Evolutionary conservation across 2,329 filamentous ascomycete genomes (phyloP).

Genomic region (Epichloe coenophiala): DNA sequence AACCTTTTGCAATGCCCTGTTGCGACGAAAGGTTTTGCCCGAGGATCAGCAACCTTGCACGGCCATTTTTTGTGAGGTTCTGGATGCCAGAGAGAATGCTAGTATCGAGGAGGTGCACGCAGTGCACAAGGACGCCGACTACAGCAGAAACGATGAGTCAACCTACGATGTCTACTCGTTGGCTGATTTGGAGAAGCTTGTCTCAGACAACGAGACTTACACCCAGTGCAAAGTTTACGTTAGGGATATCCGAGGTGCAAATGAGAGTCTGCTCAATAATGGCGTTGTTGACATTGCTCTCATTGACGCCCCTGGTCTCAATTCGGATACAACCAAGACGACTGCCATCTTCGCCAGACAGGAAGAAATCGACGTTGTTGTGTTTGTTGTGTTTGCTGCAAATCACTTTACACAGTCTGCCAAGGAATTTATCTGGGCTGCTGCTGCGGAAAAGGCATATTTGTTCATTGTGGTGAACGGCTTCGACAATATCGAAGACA

Average conservation of each 20-base stretch:
- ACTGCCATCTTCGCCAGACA: constrained; percentile 94
- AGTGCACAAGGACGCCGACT: constrained; percentile 65
- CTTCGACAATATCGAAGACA: constrained; percentile 86
- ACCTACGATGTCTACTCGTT: constrained; percentile 83
- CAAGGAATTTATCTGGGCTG: constrained; percentile 95
- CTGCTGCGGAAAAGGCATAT: constrained; percentile 92
- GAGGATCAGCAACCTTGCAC: constrained; percentile 98
- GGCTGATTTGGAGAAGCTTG: constrained; percentile 71
- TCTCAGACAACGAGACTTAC: constrained; percentile 77
- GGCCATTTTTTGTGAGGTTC: constrained; percentile 93
- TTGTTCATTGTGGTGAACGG: constrained; percentile 99
- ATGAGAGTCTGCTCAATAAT: constrained; percentile 91
- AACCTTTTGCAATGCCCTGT: constrained; percentile 94
- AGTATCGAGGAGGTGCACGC: constrained; percentile 92
- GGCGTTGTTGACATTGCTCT: constrained; percentile 95
- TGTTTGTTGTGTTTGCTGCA: constrained; percentile 93
- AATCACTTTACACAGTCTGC: constrained; percentile 97
- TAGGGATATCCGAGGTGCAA: constrained; percentile 74
- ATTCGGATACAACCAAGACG: constrained; percentile 91
- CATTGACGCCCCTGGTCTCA: constrained; percentile 91
- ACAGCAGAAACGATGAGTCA: constrained; percentile 82
- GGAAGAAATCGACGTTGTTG: constrained; percentile 96
- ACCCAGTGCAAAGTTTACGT: constrained; percentile 96
- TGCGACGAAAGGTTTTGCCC: constrained; percentile 82
- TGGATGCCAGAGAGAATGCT: constrained; percentile 83